Evolutionary conservation across 1,284 basidiomycete genomes (phyloP).

Genomic region (Microbotryomycetes sp.): DNA sequence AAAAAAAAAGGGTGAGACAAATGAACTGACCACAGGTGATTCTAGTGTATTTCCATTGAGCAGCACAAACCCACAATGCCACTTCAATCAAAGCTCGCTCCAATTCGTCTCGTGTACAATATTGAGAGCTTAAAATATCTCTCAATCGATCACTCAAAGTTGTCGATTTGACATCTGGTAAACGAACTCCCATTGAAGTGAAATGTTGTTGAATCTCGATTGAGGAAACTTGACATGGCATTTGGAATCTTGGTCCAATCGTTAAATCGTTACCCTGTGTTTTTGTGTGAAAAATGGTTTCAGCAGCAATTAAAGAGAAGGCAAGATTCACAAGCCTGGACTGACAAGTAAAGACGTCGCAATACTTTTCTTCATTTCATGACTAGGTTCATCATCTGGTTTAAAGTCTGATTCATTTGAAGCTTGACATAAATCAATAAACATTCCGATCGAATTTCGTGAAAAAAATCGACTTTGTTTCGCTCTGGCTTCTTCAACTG

Average conservation of each 20-base stretch:
- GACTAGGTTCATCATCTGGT: background rate
- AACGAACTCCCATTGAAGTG: slow-evolving; percentile 9
- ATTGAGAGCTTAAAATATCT: slow-evolving; percentile 3
- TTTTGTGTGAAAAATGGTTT: background rate
- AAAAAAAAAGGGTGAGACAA: background rate
- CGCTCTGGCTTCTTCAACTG: slow-evolving; percentile 17
- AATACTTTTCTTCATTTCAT: background rate
- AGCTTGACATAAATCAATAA: slow-evolving; percentile 10
- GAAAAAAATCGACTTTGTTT: slow-evolving; percentile 16
- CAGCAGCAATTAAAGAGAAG: background rate
- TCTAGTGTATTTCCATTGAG: slow-evolving; percentile 16
- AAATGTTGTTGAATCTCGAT: slow-evolving; percentile 20
- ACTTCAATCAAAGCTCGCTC: slow-evolving; percentile 3
- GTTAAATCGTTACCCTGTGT: slow-evolving; percentile 22
- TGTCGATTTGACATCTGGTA: slow-evolving; percentile 22
- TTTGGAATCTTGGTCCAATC: slow-evolving; percentile 10
- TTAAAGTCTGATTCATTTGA: slow-evolving; percentile 1
- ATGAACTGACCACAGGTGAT: slow-evolving; percentile 14
- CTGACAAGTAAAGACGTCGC: slow-evolving; percentile 19
- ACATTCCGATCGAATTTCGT: slow-evolving; percentile 21
- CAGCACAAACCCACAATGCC: slow-evolving; percentile 21
- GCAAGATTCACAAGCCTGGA: background rate
- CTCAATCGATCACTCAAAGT: slow-evolving; percentile 10
- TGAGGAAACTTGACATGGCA: slow-evolving; percentile 22
- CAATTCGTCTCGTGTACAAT: slow-evolving; percentile 8